Percentiles rank a stretch among this genome's conserved stretches.
phyloP scores from a whole-genome alignment of 495 filamentous ascomycete genomes.

The Bryoglossum gracile region DNA sequence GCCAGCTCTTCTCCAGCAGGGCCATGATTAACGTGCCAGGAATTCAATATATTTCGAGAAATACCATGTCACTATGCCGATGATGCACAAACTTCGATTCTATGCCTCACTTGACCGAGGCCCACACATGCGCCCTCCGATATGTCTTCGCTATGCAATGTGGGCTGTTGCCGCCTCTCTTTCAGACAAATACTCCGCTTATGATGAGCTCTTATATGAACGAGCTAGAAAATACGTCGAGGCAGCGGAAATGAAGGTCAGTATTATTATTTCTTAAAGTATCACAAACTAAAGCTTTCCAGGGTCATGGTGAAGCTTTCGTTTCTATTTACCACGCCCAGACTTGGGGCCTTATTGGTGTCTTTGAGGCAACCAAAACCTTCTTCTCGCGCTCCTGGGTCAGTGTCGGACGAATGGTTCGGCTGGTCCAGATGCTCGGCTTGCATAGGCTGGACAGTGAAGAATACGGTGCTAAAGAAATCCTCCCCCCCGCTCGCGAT shows the following conservation, averaged over 20 bases:
- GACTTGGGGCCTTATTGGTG: constrained; percentile 67
- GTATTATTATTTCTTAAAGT: not conserved
- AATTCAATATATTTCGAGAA: constrained; percentile 83
- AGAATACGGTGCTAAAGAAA: constrained; percentile 82
- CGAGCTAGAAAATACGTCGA: constrained; percentile 83
- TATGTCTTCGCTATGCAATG: constrained; percentile 86
- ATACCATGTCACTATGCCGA: constrained; percentile 71
- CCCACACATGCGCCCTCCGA: constrained; percentile 74
- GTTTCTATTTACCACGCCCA: constrained; percentile 76
- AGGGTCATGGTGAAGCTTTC: constrained; percentile 71
- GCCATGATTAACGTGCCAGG: constrained; percentile 33
- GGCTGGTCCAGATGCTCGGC: constrained; percentile 84
- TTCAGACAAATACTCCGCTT: constrained; percentile 65
- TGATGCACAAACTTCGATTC: constrained; percentile 82
- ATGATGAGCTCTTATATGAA: constrained; percentile 79
- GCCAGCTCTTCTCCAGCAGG: not conserved
- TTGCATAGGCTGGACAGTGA: constrained; percentile 78
- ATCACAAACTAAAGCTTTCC: not conserved
- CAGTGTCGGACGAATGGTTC: constrained; percentile 67
- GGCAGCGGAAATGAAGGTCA: constrained; percentile 76
- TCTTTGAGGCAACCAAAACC: constrained; percentile 93
- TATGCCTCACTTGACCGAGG: constrained; percentile 68
- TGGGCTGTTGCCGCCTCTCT: constrained; percentile 83
- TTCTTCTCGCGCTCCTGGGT: constrained; percentile 95
- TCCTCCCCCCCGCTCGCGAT: constrained; percentile 72